Percentiles rank a stretch among this genome's conserved stretches.
These are phyloP conservation scores for Platanus orientalis DNA, from an alignment of 164 flowering plant genomes.

Conservation along the genomic window DNA sequence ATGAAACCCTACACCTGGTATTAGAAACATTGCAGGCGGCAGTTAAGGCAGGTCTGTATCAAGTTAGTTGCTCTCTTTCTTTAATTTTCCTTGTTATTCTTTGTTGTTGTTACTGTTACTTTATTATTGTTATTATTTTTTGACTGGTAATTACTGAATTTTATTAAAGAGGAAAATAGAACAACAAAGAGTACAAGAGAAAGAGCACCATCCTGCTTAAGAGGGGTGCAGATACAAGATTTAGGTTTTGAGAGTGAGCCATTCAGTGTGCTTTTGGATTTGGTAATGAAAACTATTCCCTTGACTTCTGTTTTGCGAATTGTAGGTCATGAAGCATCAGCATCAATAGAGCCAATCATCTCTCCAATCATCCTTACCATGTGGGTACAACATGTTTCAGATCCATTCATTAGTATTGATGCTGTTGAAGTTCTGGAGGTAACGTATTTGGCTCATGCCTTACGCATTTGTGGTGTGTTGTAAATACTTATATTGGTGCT, in stretches of 20 bases:
- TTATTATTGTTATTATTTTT: no score
- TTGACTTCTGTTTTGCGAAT: conserved; percentile 8
- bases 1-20: conserved; percentile 85
- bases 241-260: no score
- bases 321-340: conserved; percentile 58
- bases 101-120: not conserved
- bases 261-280: not conserved
- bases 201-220: no score
- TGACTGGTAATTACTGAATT: not conserved
- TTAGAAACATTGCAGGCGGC: conserved; percentile 87
- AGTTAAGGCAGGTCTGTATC: conserved; percentile 59
- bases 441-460: no score
- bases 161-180: not conserved
- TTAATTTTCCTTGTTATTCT: conserved; percentile 1
- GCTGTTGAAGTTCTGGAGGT: conserved; percentile 91
- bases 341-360: conserved; percentile 58
- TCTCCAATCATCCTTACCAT: conserved; percentile 72
- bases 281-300: conserved; percentile 6
- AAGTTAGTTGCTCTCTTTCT: not conserved
- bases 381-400: conserved; percentile 83
- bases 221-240: no score
- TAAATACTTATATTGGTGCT: not conserved
- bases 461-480: not conserved
- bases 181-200: no score
- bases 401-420: conserved; percentile 89